A percentile compares a stretch with the other conserved stretches of the same genome.
Evolutionary conservation across 352 stramenopile species (phyloP).

Genomic region (Plasmopara viticola): DNA sequence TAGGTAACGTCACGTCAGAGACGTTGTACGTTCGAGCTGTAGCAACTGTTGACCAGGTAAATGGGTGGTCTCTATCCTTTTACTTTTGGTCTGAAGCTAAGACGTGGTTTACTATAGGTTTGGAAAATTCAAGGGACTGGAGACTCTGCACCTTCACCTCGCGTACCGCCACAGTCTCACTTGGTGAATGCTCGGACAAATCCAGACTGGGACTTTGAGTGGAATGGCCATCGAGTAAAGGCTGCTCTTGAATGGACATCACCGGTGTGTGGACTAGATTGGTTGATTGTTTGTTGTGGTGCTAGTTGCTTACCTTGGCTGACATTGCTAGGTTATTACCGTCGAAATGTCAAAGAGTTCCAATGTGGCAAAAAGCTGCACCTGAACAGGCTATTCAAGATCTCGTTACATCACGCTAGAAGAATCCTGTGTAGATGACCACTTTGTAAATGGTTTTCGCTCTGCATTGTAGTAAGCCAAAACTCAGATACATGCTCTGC

Average conservation of each 20-base stretch:
- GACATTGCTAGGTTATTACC: constrained; percentile 28
- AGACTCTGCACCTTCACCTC: constrained; percentile 32
- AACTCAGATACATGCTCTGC: too few species aligned
- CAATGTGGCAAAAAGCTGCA: too few species aligned
- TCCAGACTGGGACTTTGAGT: constrained; percentile 44
- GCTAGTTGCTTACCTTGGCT: constrained; percentile 4
- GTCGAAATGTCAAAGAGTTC: constrained; percentile 13
- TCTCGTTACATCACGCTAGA: too few species aligned
- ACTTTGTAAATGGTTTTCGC: too few species aligned
- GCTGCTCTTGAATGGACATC: constrained; percentile 58
- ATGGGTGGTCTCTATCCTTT: not conserved
- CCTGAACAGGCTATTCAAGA: too few species aligned
- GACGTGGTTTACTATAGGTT: constrained; percentile 25
- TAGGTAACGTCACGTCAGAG: constrained; percentile 33
- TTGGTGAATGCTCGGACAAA: constrained; percentile 81
- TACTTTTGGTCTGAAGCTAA: not conserved
- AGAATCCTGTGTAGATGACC: too few species aligned
- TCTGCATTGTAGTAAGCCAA: too few species aligned
- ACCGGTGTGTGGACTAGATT: constrained; percentile 25
- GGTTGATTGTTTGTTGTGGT: not conserved
- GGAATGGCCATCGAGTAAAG: constrained; percentile 65
- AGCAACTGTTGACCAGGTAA: constrained; percentile 68
- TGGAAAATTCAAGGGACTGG: constrained; percentile 51
- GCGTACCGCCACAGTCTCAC: constrained; percentile 69
- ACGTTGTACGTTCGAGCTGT: constrained; percentile 57